Conservation (phyloP, 192 early-diverging fungal genomes). For the Podila minutissima region DNA sequence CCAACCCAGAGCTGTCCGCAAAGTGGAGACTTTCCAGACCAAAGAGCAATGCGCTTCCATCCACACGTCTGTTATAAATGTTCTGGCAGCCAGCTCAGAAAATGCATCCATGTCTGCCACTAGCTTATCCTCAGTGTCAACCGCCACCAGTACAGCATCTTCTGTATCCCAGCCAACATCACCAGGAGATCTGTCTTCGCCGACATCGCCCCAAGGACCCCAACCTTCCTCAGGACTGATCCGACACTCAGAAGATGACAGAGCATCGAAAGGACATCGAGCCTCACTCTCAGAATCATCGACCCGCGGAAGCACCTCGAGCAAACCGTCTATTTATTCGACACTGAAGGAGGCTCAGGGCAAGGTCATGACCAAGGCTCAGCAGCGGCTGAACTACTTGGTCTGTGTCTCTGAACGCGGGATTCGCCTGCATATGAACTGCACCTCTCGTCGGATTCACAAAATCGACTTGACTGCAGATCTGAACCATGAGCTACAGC, state of each 20-base stretch:
- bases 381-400: slow-evolving; percentile 38
- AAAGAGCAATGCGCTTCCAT: slow-evolving; percentile 25
- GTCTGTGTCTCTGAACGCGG: slow-evolving; percentile 33
- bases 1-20: slow-evolving; percentile 8
- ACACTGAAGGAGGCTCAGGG: slow-evolving; percentile 29
- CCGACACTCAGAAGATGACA: slow-evolving; percentile 2
- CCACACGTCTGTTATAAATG: slow-evolving; percentile 41
- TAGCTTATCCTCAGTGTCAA: slow-evolving; percentile 24
- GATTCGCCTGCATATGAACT: slow-evolving; percentile 48
- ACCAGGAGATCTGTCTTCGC: not conserved
- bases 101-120: slow-evolving; percentile 15
- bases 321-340: slow-evolving; percentile 22
- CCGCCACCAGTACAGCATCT: slow-evolving; percentile 3
- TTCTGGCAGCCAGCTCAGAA: slow-evolving; percentile 20
- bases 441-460: slow-evolving; percentile 37
- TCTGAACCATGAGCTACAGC: not conserved
- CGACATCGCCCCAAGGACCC: not conserved
- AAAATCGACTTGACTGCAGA: slow-evolving; percentile 25
- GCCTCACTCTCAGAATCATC: slow-evolving; percentile 16
- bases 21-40: slow-evolving; percentile 45
- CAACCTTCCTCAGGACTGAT: not conserved
- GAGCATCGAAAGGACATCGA: not conserved
- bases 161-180: not conserved
- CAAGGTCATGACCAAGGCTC: slow-evolving; percentile 32
- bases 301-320: not conserved